Conservation (phyloP, 352 stramenopile genomes). For the Pythium periplocum region DNA sequence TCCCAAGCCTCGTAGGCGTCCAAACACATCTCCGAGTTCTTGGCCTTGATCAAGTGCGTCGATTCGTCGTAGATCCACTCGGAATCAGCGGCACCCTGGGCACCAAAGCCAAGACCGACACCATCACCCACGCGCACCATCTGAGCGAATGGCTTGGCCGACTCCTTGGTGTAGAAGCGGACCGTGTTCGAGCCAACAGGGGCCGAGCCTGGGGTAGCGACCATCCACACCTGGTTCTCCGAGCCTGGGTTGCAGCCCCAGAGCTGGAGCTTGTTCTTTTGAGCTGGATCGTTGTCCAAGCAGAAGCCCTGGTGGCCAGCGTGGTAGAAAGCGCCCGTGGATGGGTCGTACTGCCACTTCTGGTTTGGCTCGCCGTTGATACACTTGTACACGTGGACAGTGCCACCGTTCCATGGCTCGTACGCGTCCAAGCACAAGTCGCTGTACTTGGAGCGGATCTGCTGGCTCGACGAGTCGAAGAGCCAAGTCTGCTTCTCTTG, state of each 20-base stretch:
- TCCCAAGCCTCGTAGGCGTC: conserved; percentile 57
- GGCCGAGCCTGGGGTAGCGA: conserved; percentile 4
- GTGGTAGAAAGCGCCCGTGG: conserved; percentile 40
- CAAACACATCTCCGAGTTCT: conserved; percentile 43
- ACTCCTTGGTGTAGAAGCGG: conserved; percentile 37
- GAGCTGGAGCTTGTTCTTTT: conserved; percentile 55
- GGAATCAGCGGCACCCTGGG: conserved; percentile 17
- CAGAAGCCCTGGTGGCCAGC: conserved; percentile 44
- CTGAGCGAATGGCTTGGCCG: conserved; percentile 25
- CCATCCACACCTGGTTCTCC: conserved; percentile 47
- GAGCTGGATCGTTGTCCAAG: conserved; percentile 37
- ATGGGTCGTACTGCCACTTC: conserved; percentile 54
- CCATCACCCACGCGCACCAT: conserved; percentile 24
- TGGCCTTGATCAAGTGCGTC: conserved; percentile 33
- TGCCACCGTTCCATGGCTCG: conserved; percentile 36
- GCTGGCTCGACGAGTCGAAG: conserved; percentile 40
- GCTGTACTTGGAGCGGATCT: conserved; percentile 62
- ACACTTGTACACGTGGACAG: conserved; percentile 52
- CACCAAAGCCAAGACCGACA: conserved; percentile 21
- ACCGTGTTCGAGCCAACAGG: conserved; percentile 19
- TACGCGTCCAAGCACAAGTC: conserved; percentile 64
- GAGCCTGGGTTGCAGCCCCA: conserved; percentile 49
- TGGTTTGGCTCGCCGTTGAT: conserved; percentile 52
- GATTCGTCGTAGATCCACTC: conserved; percentile 40
- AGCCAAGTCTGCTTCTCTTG: conserved; percentile 62